Base-by-base conservation (phyloP, 1,284 basidiomycete genomes). In the Irpex sp. region DNA sequence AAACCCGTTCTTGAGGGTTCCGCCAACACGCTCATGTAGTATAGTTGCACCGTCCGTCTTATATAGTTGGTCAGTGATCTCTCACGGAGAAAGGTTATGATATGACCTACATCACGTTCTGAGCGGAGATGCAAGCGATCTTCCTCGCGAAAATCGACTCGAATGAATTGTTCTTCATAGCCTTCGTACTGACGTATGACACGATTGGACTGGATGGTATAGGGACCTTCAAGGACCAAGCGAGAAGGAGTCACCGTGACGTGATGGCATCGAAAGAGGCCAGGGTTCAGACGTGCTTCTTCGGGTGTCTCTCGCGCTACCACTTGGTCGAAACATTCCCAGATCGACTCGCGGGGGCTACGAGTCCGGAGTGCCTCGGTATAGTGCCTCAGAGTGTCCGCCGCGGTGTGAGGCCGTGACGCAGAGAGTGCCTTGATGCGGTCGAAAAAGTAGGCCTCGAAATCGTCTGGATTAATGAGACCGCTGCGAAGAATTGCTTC, bases 101-200 rank as follows among this genome's bases (percentile, higher is more conserved):
- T 28, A 9, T 3, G 10, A 53, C 63, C 12, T 9, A 28, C 19
- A 5, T 82, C 82, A 12, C 81, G 76, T 62, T 82, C 82, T 85
- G 86, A 54, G 21, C 85, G 79, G 65, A 88, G 88, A 58, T 83
- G 79, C 18, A 87, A 74, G 37, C 82, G 79, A 69, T 91, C 87
- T 74, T 93, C 91, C 57, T 93, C 91, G 8, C 84, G 81, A 67
- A 93, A 91, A 64, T 90, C 83, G 19, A 93, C 89, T 14, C 91
- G 84, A 35, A 93, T 69, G 69, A 93, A 93, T 66, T 83, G 74
- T 33, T 87, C 80, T 58, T 86, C 79, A 61, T 80, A 76, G n/a
- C 81, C 82, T 60, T 71, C 68, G 64, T 83, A 90, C 65, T 79
- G 74, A 19, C 88, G 82, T 61, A 91, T 85, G 42, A 83, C 77